Evolutionary conservation across 192 early-diverging fungal genomes (phyloP).

Genomic region (Coemansia sp.): DNA sequence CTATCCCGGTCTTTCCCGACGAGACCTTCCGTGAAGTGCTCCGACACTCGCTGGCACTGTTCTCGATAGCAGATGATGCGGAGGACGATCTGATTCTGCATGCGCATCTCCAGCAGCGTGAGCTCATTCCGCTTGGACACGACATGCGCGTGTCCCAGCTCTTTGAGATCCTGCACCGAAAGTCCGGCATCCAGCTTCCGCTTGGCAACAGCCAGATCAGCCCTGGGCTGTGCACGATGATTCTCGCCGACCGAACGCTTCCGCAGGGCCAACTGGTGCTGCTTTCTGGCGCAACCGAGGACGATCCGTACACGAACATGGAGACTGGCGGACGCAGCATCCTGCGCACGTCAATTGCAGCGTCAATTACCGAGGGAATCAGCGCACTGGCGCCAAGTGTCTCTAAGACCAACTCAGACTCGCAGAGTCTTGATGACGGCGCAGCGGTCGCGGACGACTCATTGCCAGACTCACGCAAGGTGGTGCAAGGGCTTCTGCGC

Average conservation of each 20-base stretch:
- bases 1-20: slow-evolving; percentile 28
- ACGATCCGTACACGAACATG: slow-evolving; percentile 35
- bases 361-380: slow-evolving; percentile 29
- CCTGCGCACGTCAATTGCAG: slow-evolving; percentile 43
- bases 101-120: slow-evolving; percentile 25
- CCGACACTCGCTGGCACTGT: slow-evolving; percentile 30
- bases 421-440: not conserved
- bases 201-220: slow-evolving; percentile 19
- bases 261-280: slow-evolving; percentile 26
- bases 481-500: slow-evolving; percentile 48
- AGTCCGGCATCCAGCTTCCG: not conserved
- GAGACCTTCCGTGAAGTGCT: slow-evolving; percentile 43
- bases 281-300: slow-evolving; percentile 13
- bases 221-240: slow-evolving; percentile 28
- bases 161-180: slow-evolving; percentile 28
- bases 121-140: slow-evolving; percentile 23
- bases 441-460: not conserved
- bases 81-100: slow-evolving; percentile 18
- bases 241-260: slow-evolving; percentile 28
- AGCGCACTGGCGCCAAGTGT: slow-evolving; percentile 5
- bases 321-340: slow-evolving; percentile 30
- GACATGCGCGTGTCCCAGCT: slow-evolving; percentile 21
- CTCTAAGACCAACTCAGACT: not conserved
- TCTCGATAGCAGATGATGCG: slow-evolving; percentile 17
- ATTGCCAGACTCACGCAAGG: slow-evolving; percentile 50